A percentile compares a stretch with the other conserved stretches of the same genome.
Conservation (phyloP, 148 eudicot genomes). For the Nyssa sinensis region DNA sequence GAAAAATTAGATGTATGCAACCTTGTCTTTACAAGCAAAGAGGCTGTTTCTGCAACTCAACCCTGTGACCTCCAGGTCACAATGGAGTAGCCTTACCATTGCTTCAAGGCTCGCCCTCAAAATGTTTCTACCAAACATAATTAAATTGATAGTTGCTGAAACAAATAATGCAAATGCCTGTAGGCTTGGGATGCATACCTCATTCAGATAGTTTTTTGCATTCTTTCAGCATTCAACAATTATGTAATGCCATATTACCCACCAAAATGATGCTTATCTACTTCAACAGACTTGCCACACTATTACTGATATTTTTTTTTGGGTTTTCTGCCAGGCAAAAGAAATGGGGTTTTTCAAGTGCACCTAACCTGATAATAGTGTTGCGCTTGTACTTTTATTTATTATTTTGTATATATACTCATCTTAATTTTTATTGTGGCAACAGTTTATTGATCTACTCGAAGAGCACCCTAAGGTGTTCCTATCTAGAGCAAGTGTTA, state of each 20-base stretch:
- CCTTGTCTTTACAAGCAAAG: too few relatives aligned
- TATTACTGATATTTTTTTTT: not conserved
- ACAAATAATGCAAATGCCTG: not conserved
- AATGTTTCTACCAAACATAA: not conserved
- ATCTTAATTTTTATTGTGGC: constrained; percentile 8
- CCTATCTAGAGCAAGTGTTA: constrained; percentile 72
- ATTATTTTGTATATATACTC: not conserved
- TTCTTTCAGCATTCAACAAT: not conserved
- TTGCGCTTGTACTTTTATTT: not conserved
- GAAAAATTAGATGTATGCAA: too few relatives aligned
- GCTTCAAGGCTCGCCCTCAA: too few relatives aligned
- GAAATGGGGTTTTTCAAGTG: not conserved
- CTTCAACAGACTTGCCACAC: not conserved
- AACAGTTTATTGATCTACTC: constrained; percentile 74
- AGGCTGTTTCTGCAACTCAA: too few relatives aligned
- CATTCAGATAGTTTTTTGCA: not conserved
- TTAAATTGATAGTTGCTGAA: not conserved
- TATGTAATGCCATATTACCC: not conserved
- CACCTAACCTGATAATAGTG: not conserved
- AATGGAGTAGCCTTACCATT: too few relatives aligned
- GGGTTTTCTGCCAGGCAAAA: not conserved
- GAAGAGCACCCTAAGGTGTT: constrained; percentile 77
- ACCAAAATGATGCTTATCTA: not conserved
- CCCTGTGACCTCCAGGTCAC: too few relatives aligned
- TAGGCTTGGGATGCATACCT: not conserved